phyloP scores from a whole-genome alignment of 257 asterid genomes.

The Penstemon barbatus region DNA sequence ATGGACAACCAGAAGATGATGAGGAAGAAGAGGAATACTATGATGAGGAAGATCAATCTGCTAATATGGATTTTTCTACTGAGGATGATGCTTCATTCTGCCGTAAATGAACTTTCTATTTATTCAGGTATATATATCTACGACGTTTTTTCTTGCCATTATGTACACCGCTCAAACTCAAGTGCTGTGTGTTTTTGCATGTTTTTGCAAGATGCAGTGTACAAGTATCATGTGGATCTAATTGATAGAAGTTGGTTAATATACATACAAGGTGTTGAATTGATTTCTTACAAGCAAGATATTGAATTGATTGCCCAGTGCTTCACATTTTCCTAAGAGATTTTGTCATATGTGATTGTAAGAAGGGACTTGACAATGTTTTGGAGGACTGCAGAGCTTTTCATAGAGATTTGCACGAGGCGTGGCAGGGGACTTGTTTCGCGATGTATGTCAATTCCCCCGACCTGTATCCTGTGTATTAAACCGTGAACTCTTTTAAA shows the following conservation, averaged over 20 bases:
- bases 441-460: neutral
- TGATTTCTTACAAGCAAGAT: neutral
- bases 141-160: neutral
- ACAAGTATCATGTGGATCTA: slow-evolving; percentile 17
- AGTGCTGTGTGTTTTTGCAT: neutral
- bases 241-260: slow-evolving; percentile 14
- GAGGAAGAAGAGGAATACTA: slow-evolving; percentile 51
- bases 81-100: slow-evolving; percentile 43
- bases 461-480: slow-evolving; percentile 9
- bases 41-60: slow-evolving; percentile 40
- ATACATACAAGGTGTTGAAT: slow-evolving; percentile 5
- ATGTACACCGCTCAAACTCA: too few species aligned
- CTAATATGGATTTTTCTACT: slow-evolving; percentile 35
- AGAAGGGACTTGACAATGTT: slow-evolving; percentile 10
- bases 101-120: slow-evolving; percentile 24
- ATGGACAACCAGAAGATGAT: slow-evolving; percentile 78
- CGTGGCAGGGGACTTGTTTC: slow-evolving; percentile 1
- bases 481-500: slow-evolving; percentile 4
- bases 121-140: slow-evolving; percentile 11
- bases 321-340: slow-evolving; percentile 13
- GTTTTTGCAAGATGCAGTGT: slow-evolving; percentile 1
- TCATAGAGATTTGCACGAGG: neutral
- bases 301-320: slow-evolving; percentile 8
- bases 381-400: slow-evolving; percentile 14
- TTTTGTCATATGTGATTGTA: slow-evolving; percentile 9